Conservation (phyloP, 108 stramenopile genomes). For the Discostella stelligeroides region DNA sequence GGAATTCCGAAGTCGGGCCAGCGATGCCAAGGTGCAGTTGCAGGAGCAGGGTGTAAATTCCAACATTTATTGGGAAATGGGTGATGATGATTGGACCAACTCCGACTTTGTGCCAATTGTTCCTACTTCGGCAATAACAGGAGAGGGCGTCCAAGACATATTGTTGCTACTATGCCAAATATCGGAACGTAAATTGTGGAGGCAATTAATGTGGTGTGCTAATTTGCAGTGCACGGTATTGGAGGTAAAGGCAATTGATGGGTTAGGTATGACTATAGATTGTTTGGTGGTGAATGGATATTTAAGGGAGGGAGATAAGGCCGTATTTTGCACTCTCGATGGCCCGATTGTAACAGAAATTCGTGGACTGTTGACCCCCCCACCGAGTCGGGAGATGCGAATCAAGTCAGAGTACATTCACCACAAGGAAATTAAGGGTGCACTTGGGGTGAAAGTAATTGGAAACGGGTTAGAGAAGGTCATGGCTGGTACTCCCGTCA, state of each 20-base stretch:
- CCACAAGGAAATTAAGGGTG: conserved; percentile 95
- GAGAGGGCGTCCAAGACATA: conserved; percentile 99
- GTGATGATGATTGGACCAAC: conserved; percentile 89
- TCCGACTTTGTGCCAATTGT: conserved; percentile 94
- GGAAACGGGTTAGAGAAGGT: conserved; percentile 95
- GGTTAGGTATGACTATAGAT: conserved; percentile 98
- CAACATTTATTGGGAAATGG: conserved; percentile 99
- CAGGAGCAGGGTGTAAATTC: conserved; percentile 97
- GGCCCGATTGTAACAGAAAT: conserved; percentile 98
- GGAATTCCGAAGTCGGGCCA: conserved; percentile 91
- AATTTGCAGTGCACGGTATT: conserved; percentile 95
- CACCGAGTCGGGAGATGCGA: conserved; percentile 97
- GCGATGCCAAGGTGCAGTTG: conserved; percentile 85
- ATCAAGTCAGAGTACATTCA: conserved; percentile 97
- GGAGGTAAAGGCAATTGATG: conserved; percentile 99
- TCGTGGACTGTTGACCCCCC: conserved; percentile 96
- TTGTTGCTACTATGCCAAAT: conserved; percentile 91
- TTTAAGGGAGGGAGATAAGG: conserved; percentile 92
- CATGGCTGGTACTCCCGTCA: conserved; percentile 97
- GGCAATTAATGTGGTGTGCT: conserved; percentile 93
- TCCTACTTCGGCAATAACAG: conserved; percentile 97
- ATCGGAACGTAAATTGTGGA: conserved; percentile 91
- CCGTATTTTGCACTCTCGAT: conserved; percentile 97
- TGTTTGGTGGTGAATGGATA: conserved; percentile 95
- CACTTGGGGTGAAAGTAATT: conserved; percentile 98